phyloP scores from a whole-genome alignment of 2,329 filamentous ascomycete genomes.

The Sporothrix luriei region DNA sequence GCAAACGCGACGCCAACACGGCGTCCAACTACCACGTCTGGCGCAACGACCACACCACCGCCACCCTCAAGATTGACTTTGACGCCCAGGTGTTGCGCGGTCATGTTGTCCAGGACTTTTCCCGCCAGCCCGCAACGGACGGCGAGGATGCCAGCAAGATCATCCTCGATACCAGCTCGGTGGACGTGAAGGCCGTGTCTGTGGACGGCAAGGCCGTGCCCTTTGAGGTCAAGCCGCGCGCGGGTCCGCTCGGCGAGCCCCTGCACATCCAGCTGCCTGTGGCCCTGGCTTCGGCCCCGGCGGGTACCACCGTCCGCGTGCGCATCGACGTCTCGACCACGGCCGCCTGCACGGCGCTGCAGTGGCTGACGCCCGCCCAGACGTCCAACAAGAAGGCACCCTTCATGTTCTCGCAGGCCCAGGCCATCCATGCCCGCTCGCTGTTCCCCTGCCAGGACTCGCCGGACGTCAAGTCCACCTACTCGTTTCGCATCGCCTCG shows the following conservation, averaged over 20 bases:
- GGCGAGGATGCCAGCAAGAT: conserved; percentile 63
- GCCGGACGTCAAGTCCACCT: conserved; percentile 94
- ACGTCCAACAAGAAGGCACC: conserved; percentile 95
- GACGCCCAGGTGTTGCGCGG: conserved; percentile 75
- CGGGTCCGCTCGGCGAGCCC: conserved; percentile 74
- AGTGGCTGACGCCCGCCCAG: conserved; percentile 92
- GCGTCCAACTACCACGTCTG: conserved; percentile 89
- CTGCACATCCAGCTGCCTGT: conserved; percentile 64
- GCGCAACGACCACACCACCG: conserved; percentile 79
- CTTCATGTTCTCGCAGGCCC: conserved; percentile 98
- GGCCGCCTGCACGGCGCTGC: conserved; percentile 82
- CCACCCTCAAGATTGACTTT: conserved; percentile 83
- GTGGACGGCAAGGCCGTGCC: conserved; percentile 64
- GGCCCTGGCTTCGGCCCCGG: conserved; percentile 43
- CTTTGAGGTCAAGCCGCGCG: conserved; percentile 70
- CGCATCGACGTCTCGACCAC: conserved; percentile 79
- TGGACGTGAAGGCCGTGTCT: conserved; percentile 72
- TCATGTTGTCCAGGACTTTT: conserved; percentile 73
- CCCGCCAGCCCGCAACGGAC: conserved; percentile 56
- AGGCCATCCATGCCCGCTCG: conserved; percentile 92
- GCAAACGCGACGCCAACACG: conserved; percentile 77
- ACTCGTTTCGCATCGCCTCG: conserved; percentile 84
- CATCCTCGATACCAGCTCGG: conserved; percentile 82
- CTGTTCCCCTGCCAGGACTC: conserved; percentile 98
- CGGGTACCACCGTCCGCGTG: conserved; percentile 57